Evolutionary conservation across 208 protist genomes (phyloP), one percentile per base, ranked within the genome.

Genomic region (Crithidia mellificae): DNA sequence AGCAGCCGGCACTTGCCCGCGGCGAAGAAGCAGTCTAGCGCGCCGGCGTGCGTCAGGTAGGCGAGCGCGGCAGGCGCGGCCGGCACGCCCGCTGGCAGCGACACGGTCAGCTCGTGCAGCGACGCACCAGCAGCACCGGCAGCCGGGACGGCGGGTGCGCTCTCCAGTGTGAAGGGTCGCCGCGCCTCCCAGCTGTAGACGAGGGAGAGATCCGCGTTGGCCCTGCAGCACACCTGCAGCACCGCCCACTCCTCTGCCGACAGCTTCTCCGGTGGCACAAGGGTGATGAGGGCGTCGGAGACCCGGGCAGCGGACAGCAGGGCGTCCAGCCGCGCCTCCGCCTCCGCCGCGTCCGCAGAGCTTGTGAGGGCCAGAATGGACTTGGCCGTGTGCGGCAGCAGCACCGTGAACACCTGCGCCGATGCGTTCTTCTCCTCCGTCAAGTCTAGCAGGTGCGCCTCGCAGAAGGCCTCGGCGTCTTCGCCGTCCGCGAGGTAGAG

Each of bases 341-440:
- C 59, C 43, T 55, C 29, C 2, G 56, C 39, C 12, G 54, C 52
- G 15, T 53, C 66, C 6, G 55, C 19, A n/a, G 36, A 20, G 27
- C 30, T 56, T 19, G 4, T 6, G 5, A 54, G 20, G 12, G 47
- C 34, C 22, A 74, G 39, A 1, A 85, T 72, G 12, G 36, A 43
- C 56, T 17, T 9, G 0, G 72, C 72, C 27, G 63, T 34, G 5
- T 63, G 58, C n/a, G 72, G 67, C 27, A 69, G 62, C 47, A 84
- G 64, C 32, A 85, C 34, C 11, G 85, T 83, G 57, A 87, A 70
- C 38, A 87, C 38, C 50, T 80, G 76, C 57, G 74, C 79, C 14
- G 68, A 73, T 11, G 74, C 81, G 25, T 73, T 58, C 30, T 29
- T 52, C 46, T 59, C 47, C 62, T 82, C 74, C 17, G 68, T 64